Evolutionary conservation across 2,329 filamentous ascomycete species (phyloP), one percentile per base, ranked within the genome.

Genomic region (Venturia pyrina): DNA sequence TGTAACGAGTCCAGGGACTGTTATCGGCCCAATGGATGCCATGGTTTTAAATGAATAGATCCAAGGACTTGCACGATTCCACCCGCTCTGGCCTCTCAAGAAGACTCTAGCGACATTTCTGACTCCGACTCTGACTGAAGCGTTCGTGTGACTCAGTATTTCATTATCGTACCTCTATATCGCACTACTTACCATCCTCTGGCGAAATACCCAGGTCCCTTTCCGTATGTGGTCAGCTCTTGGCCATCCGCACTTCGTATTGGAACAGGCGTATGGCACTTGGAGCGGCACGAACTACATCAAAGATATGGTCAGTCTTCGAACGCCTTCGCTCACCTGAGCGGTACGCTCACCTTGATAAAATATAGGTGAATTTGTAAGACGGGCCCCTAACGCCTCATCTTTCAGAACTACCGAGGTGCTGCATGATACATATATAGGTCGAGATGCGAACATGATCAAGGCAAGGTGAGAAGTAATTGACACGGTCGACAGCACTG

Each of bases 361-460:
- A 28, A n/a, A 5, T n/a, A n/a, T 44, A 65, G 63, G 63, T 19
- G 73, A 74, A 1, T 75, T 82, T 1, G 80, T 83, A 10, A 78
- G 81, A 11, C 72, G 81, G 53, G 75, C 75, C 4, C 80, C 81
- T 1, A 74, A 80, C 66, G 79, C 82, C 68, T 75, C 83, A 3
- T 77, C 79, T 1, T 83, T 80, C 69, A 76, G 48, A 21, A 64
- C 43, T 8, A 6, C 28, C 3, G n/a, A 57, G 11, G 63, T 24
- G 19, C 21, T 65, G 8, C 28, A 59, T 28, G 34, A 34, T 15
- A 65, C 60, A n/a, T 44, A 65, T 24, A 37, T 48, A 2, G 28
- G n/a, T 24, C 34, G 50, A 10, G 15, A 34, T 15, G n/a, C 50
- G 8, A 56, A 56, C 24, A 56, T 56, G 50, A 32, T 56, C 21